Percentiles rank a stretch among this genome's conserved stretches.
Evolutionary conservation across 1,284 basidiomycete genomes (phyloP).

Genomic region (Cutaneotrichosporon sp.): DNA sequence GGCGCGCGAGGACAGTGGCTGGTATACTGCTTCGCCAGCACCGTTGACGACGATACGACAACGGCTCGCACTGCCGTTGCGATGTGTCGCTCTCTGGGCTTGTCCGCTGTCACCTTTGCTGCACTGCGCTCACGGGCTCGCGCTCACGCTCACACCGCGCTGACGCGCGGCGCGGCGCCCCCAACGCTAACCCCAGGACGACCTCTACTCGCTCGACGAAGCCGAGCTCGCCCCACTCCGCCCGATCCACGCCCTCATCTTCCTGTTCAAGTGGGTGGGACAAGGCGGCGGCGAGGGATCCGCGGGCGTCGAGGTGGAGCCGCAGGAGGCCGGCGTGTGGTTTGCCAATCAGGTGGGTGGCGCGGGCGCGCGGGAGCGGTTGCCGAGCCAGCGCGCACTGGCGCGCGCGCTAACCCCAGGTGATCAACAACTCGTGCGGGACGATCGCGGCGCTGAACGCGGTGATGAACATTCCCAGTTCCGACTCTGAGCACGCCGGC

Average conservation of each 20-base stretch:
- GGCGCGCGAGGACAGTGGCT: too few relatives aligned
- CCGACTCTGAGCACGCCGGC: not conserved
- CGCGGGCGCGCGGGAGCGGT: not conserved
- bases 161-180: not conserved
- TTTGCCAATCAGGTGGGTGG: conserved; percentile 68
- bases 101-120: too few relatives aligned
- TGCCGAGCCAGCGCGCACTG: not conserved
- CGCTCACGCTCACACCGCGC: too few relatives aligned
- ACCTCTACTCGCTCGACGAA: conserved; percentile 78
- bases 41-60: too few relatives aligned
- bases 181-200: conserved; percentile 52
- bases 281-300: conserved; percentile 46
- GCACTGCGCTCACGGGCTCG: too few relatives aligned
- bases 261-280: conserved; percentile 87
- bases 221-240: conserved; percentile 64
- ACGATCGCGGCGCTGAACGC: conserved; percentile 89
- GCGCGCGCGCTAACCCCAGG: conserved; percentile 39
- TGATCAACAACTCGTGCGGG: conserved; percentile 89
- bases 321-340: conserved; percentile 70
- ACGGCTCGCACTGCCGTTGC: too few relatives aligned
- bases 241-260: conserved; percentile 80
- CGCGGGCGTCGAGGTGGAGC: conserved; percentile 53
- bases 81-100: too few relatives aligned
- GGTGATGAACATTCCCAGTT: conserved; percentile 65
- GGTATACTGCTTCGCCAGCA: too few relatives aligned